Conservation (phyloP, 768 basidiomycete genomes). For the Boletus subcaerulescens region DNA sequence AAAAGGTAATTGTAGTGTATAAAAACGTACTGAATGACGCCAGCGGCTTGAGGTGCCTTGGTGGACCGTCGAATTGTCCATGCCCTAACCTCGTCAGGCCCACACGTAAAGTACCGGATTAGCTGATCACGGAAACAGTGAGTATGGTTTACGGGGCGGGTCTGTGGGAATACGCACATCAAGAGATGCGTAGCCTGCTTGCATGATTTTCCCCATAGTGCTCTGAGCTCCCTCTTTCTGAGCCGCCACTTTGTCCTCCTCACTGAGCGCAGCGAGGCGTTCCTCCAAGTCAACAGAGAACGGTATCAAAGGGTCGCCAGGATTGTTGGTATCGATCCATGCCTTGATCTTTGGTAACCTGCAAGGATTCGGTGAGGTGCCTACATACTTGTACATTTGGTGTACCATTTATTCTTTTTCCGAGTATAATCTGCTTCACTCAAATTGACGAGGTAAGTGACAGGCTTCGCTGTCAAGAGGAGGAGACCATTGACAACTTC, state of each 20-base stretch:
- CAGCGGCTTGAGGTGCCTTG: slow-evolving; percentile 95
- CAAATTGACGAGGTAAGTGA: slow-evolving; percentile 97
- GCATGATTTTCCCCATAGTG: slow-evolving; percentile 89
- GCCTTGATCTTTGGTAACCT: slow-evolving; percentile 96
- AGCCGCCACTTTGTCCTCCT: slow-evolving; percentile 74
- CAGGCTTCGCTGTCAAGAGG: slow-evolving; percentile 93
- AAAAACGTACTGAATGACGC: slow-evolving; percentile 85
- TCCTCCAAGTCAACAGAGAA: slow-evolving; percentile 97
- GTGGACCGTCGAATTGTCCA: slow-evolving; percentile 96
- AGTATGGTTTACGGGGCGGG: not conserved
- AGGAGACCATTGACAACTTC: slow-evolving; percentile 87
- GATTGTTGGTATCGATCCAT: slow-evolving; percentile 97
- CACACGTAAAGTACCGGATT: slow-evolving; percentile 96
- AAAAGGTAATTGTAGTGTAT: not conserved
- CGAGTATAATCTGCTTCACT: slow-evolving; percentile 92
- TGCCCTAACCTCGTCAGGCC: slow-evolving; percentile 94
- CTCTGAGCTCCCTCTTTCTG: slow-evolving; percentile 75
- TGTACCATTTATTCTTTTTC: slow-evolving; percentile 98
- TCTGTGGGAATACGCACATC: slow-evolving; percentile 50
- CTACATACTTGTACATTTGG: not conserved
- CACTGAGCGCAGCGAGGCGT: slow-evolving; percentile 60
- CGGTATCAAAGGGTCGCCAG: slow-evolving; percentile 93
- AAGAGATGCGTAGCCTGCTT: slow-evolving; percentile 85
- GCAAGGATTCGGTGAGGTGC: not conserved
- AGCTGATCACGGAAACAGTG: slow-evolving; percentile 46